Base-by-base conservation (phyloP, 2,329 filamentous ascomycete genomes). In the Bipolaris sorokiniana region DNA sequence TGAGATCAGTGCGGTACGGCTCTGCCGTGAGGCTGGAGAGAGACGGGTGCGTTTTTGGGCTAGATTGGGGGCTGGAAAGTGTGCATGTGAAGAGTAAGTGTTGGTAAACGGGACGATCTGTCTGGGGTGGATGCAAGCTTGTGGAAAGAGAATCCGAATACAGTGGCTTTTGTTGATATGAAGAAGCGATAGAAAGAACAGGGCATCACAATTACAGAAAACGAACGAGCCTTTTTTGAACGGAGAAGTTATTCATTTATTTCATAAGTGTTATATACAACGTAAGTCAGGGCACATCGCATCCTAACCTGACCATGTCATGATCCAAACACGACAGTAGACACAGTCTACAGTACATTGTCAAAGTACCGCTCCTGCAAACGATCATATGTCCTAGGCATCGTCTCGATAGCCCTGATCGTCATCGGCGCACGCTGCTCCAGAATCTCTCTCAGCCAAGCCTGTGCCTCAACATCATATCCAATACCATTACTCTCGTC, bases 391-490 rank as follows among this genome's bases (percentile, higher is more conserved):
- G 68, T 74, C 31, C 61, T 54, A 0, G 80, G 80, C 78, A 82
- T 80, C 18, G 70, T 76, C 64, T 79, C 74, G 55, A 82, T 76
- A n/a, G 75, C 77, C 40, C 69, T 64, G 7, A 80, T 47, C 6
- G 79, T 80, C 56, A 57, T 66, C 3, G 80, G 79, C 16, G 77
- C 76, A 41, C 67, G 53, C 41, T 67, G 50, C 34, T 72, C 69
- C 15, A 82, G 63, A 20, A 74, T 53, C 59, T 67, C 65, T 54
- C 67, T 48, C 23, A 56, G 44, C 64, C 70, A 74, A 18, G 60
- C 59, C 2, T 54, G 58, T 11, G 58, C 49, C 18, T 63, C 51
- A 13, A 55, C 48, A 58, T 71, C 58, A 41, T 68, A 69, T 10
- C 71, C 69, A 7, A 66, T 36, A 16, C 70, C 70, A 16, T 70